Conservation (phyloP, 805 yeast genomes). For the Spathaspora gorwiae region DNA sequence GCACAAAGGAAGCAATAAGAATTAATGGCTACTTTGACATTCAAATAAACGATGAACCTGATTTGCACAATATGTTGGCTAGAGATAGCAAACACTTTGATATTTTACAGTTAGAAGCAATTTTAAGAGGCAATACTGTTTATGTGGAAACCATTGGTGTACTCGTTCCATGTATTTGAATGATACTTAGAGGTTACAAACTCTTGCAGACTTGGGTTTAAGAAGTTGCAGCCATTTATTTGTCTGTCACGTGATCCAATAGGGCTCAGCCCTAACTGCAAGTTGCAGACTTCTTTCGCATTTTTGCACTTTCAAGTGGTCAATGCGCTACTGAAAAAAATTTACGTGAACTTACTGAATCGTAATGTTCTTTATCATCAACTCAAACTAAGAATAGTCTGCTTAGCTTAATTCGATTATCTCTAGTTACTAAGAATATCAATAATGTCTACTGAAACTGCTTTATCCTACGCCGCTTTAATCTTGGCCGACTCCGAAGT, state of each 20-base stretch:
- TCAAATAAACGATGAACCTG: too few relatives aligned
- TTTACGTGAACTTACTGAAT: background rate
- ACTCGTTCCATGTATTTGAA: too few relatives aligned
- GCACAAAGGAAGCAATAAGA: too few relatives aligned
- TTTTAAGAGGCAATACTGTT: too few relatives aligned
- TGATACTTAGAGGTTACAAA: too few relatives aligned
- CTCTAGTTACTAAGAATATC: constrained; percentile 30
- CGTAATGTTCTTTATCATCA: background rate
- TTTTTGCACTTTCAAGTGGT: background rate
- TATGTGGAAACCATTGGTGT: too few relatives aligned
- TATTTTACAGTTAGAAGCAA: too few relatives aligned
- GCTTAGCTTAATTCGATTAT: constrained; percentile 48
- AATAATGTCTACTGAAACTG: constrained; percentile 44
- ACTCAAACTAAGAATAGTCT: constrained; percentile 43
- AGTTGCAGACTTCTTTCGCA: background rate
- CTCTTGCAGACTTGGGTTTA: background rate
- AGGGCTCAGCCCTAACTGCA: constrained; percentile 1
- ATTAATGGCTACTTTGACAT: too few relatives aligned
- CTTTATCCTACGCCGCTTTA: constrained; percentile 48
- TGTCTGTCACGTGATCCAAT: background rate
- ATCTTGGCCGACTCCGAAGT: constrained; percentile 46
- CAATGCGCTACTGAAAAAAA: background rate
- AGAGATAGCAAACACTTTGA: too few relatives aligned
- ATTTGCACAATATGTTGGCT: too few relatives aligned
- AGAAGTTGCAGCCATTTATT: background rate